A percentile compares a stretch with the other conserved stretches of the same genome.
Conservation (phyloP, 2,329 filamentous ascomycete species). For the Graphiopsis chlorocephala region DNA sequence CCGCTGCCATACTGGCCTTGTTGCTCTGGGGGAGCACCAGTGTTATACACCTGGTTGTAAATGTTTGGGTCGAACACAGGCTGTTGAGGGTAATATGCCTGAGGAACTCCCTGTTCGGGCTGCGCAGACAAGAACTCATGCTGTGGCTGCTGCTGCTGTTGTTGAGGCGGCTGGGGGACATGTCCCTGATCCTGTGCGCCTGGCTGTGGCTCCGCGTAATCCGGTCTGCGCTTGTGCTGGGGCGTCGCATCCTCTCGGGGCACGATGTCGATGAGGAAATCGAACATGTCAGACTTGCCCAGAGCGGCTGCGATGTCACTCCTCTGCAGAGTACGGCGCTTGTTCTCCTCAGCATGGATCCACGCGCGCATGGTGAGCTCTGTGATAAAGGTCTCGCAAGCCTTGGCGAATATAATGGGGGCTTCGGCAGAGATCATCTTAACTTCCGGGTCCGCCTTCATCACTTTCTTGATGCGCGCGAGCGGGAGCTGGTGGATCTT, state of each 20-base stretch:
- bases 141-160: slow-evolving; percentile 57
- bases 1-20: slow-evolving; percentile 14
- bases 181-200: slow-evolving; percentile 30
- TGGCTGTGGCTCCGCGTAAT: slow-evolving; percentile 44
- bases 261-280: slow-evolving; percentile 98
- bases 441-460: slow-evolving; percentile 98
- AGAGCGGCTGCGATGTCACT: slow-evolving; percentile 95
- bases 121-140: slow-evolving; percentile 58
- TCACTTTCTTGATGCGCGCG: slow-evolving; percentile 99
- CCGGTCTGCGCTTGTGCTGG: slow-evolving; percentile 68
- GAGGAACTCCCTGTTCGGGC: slow-evolving; percentile 69
- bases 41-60: slow-evolving; percentile 50
- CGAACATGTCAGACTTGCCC: slow-evolving; percentile 98
- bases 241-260: slow-evolving; percentile 88
- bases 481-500: slow-evolving; percentile 95
- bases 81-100: slow-evolving; percentile 64
- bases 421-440: slow-evolving; percentile 99
- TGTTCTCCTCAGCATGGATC: slow-evolving; percentile 99
- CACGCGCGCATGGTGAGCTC: slow-evolving; percentile 98
- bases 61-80: slow-evolving; percentile 82
- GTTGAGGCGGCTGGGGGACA: slow-evolving; percentile 40
- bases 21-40: slow-evolving; percentile 4
- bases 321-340: slow-evolving; percentile 88
- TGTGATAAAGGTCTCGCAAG: slow-evolving; percentile 93
- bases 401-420: slow-evolving; percentile 95